These are phyloP conservation scores for Chlamydomonas schloesseri DNA, from an alignment of 139 green algal species.

Conservation along the genomic window DNA sequence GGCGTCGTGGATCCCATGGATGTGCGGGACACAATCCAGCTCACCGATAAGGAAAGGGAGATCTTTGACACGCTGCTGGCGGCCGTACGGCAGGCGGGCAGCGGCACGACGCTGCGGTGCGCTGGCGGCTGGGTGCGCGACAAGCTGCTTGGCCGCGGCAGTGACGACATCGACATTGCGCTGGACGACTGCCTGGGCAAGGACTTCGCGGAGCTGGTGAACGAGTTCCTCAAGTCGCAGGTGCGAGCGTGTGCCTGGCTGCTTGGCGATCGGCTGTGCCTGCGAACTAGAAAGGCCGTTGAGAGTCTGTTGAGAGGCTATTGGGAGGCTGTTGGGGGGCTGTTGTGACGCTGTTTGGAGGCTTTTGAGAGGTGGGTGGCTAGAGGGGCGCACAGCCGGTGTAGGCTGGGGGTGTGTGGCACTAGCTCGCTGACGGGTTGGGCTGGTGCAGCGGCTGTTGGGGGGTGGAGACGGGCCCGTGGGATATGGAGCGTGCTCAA, in stretches of 20 bases:
- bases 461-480: no score
- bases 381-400: no score
- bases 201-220: conserved; percentile 90
- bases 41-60: conserved; percentile 77
- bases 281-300: no score
- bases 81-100: conserved; percentile 62
- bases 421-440: no score
- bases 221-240: conserved; percentile 41
- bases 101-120: conserved; percentile 69
- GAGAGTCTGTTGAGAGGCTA: no score
- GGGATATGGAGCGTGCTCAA: no score
- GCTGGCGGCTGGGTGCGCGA: conserved; percentile 98
- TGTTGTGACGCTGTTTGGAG: no score
- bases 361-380: no score
- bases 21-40: conserved; percentile 60
- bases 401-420: no score
- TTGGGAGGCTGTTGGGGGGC: no score
- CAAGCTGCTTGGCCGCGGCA: conserved; percentile 91
- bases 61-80: conserved; percentile 86
- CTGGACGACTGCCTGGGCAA: conserved; percentile 92
- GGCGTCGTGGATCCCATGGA: not conserved
- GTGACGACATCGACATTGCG: conserved; percentile 97
- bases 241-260: conserved; percentile 24
- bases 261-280: no score
- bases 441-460: no score